Evolutionary conservation across 1,284 basidiomycete genomes (phyloP).

Genomic region (Naganishia sp.): DNA sequence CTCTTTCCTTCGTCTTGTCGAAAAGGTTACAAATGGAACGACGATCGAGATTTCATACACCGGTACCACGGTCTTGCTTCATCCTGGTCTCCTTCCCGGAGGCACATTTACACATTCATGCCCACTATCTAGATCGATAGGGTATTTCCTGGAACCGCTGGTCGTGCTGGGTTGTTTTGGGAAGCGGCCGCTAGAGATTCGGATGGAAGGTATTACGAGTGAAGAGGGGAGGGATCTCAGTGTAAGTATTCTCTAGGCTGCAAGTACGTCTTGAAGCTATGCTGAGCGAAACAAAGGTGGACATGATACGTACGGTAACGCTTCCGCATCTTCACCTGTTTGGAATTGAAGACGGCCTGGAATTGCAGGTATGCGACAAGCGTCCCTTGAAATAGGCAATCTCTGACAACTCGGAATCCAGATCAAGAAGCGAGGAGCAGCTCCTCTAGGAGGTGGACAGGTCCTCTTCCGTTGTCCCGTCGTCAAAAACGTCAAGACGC

Average conservation of each 20-base stretch:
- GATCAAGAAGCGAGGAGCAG: conserved; percentile 91
- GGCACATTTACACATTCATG: conserved; percentile 83
- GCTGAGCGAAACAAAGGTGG: conserved; percentile 61
- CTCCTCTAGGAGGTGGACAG: conserved; percentile 89
- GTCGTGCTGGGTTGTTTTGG: conserved; percentile 90
- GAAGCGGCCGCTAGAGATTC: conserved; percentile 81
- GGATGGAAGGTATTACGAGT: conserved; percentile 85
- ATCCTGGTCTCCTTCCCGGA: conserved; percentile 88
- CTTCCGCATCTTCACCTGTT: conserved; percentile 89
- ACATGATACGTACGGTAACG: conserved; percentile 87
- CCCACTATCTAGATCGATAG: conserved; percentile 79
- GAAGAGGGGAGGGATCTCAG: conserved; percentile 79
- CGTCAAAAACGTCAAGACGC: conserved; percentile 82
- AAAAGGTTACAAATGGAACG: conserved; percentile 93
- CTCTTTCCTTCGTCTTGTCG: conserved; percentile 81
- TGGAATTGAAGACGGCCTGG: conserved; percentile 80
- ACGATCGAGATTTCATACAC: conserved; percentile 96
- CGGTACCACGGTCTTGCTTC: conserved; percentile 84
- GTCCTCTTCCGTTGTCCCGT: conserved; percentile 90
- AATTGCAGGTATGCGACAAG: conserved; percentile 64
- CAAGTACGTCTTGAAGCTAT: conserved; percentile 20
- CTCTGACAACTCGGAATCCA: conserved; percentile 49
- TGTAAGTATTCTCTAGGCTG: conserved; percentile 55
- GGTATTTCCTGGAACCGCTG: conserved; percentile 91
- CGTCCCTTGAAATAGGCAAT: not conserved